Base-by-base conservation (phyloP, 1,284 basidiomycete genomes). In the Tilletia setariae region DNA sequence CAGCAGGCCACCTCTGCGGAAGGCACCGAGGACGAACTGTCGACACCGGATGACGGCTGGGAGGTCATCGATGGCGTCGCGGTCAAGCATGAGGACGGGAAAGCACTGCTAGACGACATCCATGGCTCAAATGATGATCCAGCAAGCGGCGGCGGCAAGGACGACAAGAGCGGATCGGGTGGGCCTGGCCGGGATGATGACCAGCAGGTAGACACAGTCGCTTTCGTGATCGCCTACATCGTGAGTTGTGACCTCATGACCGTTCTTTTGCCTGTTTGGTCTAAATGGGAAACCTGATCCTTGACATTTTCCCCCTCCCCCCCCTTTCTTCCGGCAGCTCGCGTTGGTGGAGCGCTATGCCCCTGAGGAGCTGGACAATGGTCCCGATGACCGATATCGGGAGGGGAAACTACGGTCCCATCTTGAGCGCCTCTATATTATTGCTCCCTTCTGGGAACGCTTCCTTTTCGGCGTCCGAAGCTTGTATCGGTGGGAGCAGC, bases 391-490 rank as follows among this genome's bases (percentile, higher is more conserved):
- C 63, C 70, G 77, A 40, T 82, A 81, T 65, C 77, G 80, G 51
- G 80, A 82, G 64, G 72, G 76, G 30, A 69, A 74, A 9, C 74
- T 76, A 7, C 76, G 80, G 15, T 78, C 77, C 16, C 80, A 82
- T 61, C 63, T 82, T 23, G 79, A 80, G 65, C 76, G 80, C 6
- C 72, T 82, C 35, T 82, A 82, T 66, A 73, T 80, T 32, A 82
- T 82, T 63, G 80, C 80, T 6, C 80, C 80, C 0, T 82, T 82
- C 63, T 82, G 80, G 80, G 80, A 82, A 64, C 73, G 78, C 68
- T 73, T 82, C 15, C 72, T 64, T 3, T 21, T 32, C 25, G 66
- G 68, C 13, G n/a, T 74, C 13, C 74, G 71, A 15, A 49, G 64
- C 11, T 46, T 76, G 30, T 76, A 76, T 56, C 47, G 72, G 11